A percentile compares a stretch with the other conserved stretches of the same genome.
These are phyloP conservation scores for Paramecium tetraurelia DNA, from an alignment of 73 alveolate genomes.

Conservation along the genomic window DNA sequence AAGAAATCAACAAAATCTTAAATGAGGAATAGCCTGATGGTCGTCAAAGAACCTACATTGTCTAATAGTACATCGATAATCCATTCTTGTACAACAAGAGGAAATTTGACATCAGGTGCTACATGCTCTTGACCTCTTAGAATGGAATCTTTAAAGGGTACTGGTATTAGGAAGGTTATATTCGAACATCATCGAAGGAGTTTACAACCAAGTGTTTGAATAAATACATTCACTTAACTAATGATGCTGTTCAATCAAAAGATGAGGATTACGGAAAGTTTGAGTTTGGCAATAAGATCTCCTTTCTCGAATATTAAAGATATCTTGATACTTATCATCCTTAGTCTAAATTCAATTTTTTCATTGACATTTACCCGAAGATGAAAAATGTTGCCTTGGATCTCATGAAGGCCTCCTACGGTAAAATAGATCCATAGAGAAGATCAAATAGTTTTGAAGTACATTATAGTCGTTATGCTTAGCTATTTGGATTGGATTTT, in stretches of 20 bases:
- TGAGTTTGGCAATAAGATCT: conserved; percentile 70
- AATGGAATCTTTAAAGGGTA: conserved; percentile 73
- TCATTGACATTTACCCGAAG: conserved; percentile 62
- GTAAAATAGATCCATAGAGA: conserved; percentile 59
- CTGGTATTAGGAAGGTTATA: conserved; percentile 74
- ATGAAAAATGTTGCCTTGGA: conserved; percentile 65
- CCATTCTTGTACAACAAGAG: conserved; percentile 71
- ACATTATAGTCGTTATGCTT: background rate
- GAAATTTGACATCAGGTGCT: conserved; percentile 74
- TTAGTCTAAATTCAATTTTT: conserved; percentile 58
- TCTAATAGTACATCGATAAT: conserved; percentile 68
- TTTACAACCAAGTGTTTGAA: conserved; percentile 64
- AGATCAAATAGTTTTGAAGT: conserved; percentile 57
- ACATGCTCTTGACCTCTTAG: conserved; percentile 63
- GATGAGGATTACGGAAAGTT: conserved; percentile 72
- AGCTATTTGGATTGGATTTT: conserved; percentile 59
- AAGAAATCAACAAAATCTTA: conserved; percentile 65
- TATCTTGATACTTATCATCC: conserved; percentile 52
- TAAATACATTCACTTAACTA: conserved; percentile 70
- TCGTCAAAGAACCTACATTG: conserved; percentile 63
- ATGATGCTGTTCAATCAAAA: conserved; percentile 72
- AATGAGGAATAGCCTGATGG: conserved; percentile 53
- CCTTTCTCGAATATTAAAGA: conserved; percentile 69
- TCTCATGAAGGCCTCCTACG: conserved; percentile 66
- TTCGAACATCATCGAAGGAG: conserved; percentile 73